These are phyloP conservation scores for Polygonum maritimum DNA, from an alignment of 148 eudicot species.

Conservation along the genomic window DNA sequence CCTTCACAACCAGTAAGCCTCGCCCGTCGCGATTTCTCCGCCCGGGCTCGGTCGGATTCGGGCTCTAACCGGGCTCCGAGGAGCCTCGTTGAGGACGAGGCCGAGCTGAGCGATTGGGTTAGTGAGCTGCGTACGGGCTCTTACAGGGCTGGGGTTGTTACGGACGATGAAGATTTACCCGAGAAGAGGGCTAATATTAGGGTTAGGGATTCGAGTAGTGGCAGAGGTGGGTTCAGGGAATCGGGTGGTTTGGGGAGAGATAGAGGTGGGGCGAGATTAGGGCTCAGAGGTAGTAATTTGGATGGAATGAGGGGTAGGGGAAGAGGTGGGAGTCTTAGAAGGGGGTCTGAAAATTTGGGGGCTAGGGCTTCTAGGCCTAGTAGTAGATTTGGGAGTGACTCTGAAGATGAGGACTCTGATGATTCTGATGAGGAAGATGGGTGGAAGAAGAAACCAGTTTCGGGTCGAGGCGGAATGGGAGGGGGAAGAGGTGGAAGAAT, in stretches of 20 bases:
- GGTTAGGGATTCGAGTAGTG: slow-evolving; percentile 13
- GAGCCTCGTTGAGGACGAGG: slow-evolving; percentile 81
- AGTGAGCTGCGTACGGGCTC: slow-evolving; percentile 56
- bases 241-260: slow-evolving; percentile 16
- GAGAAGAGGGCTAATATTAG: slow-evolving; percentile 17
- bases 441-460: slow-evolving; percentile 5
- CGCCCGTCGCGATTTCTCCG: slow-evolving; percentile 25
- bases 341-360: slow-evolving; percentile 5
- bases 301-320: slow-evolving; percentile 9
- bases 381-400: slow-evolving; percentile 16
- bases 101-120: slow-evolving; percentile 75
- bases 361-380: slow-evolving; percentile 8
- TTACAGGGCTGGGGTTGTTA: slow-evolving; percentile 29
- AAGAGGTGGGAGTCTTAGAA: not conserved
- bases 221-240: slow-evolving; percentile 12
- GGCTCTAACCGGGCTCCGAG: slow-evolving; percentile 24
- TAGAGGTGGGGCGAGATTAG: slow-evolving; percentile 12
- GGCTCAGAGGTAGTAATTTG: slow-evolving; percentile 10
- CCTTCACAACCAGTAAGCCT: not conserved
- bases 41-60: slow-evolving; percentile 27
- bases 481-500: slow-evolving; percentile 10
- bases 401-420: slow-evolving; percentile 13
- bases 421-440: slow-evolving; percentile 18
- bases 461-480: slow-evolving; percentile 1
- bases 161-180: slow-evolving; percentile 32